These are phyloP conservation scores for Epichloe brachyelytri DNA, from an alignment of 2,329 filamentous ascomycete genomes.

Conservation along the genomic window DNA sequence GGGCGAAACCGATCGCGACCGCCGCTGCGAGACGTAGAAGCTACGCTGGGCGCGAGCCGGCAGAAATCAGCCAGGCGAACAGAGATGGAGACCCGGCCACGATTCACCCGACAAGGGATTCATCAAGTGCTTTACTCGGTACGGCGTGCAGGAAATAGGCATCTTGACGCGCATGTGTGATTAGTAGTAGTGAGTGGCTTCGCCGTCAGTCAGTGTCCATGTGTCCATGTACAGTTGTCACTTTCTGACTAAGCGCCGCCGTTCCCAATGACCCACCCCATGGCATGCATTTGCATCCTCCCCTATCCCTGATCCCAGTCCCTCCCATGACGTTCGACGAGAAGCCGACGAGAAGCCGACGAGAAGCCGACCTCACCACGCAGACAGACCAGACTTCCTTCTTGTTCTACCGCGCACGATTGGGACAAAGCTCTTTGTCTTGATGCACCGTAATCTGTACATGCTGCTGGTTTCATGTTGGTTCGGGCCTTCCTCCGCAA, in stretches of 20 bases:
- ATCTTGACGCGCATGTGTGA: too few relatives aligned
- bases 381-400: not conserved
- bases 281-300: not conserved
- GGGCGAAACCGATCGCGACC: not conserved
- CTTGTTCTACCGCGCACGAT: not conserved
- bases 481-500: slow-evolving; percentile 41
- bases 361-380: not conserved
- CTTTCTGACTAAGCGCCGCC: not conserved
- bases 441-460: slow-evolving; percentile 9
- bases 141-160: too few relatives aligned
- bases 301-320: not conserved
- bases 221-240: not conserved
- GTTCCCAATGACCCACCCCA: not conserved
- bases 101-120: too few relatives aligned
- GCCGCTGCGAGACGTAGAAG: not conserved
- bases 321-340: not conserved
- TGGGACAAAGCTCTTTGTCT: not conserved
- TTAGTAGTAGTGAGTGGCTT: too few relatives aligned
- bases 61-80: not conserved
- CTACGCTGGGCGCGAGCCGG: not conserved
- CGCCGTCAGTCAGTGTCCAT: too few relatives aligned
- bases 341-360: not conserved
- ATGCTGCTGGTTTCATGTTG: slow-evolving; percentile 36
- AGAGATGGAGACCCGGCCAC: too few relatives aligned
- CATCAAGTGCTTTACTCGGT: too few relatives aligned